These are phyloP conservation scores for Cutaneotrichosporon mucoides DNA, from an alignment of 1,284 basidiomycete species.

Conservation along the genomic window DNA sequence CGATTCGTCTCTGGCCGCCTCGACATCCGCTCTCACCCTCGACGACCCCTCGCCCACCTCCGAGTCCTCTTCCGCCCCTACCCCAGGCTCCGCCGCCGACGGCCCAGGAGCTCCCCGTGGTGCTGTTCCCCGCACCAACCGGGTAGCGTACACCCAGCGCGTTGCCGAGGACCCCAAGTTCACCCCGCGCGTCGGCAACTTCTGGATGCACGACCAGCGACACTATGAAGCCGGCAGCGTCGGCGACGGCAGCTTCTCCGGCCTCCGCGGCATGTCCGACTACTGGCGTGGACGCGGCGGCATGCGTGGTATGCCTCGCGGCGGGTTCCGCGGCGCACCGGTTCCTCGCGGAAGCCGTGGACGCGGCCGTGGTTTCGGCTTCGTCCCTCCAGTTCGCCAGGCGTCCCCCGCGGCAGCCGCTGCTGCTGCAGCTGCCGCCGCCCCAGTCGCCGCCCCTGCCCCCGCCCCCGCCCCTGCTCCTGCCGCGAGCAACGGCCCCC, in stretches of 20 bases:
- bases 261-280: conserved; percentile 51
- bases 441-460: background rate
- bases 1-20: conserved; percentile 20
- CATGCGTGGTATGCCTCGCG: conserved; percentile 31
- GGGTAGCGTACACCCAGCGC: conserved; percentile 25
- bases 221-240: conserved; percentile 44
- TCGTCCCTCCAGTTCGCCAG: background rate
- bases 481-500: background rate
- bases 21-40: conserved; percentile 26
- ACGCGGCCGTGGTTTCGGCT: conserved; percentile 7
- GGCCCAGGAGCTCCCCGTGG: conserved; percentile 12
- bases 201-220: conserved; percentile 88
- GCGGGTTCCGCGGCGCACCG: conserved; percentile 19
- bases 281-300: conserved; percentile 66
- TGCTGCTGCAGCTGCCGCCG: background rate
- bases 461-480: background rate
- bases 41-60: conserved; percentile 13
- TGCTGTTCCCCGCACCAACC: conserved; percentile 60
- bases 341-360: conserved; percentile 22
- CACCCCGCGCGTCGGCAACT: conserved; percentile 78
- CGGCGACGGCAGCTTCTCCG: conserved; percentile 56
- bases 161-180: conserved; percentile 64
- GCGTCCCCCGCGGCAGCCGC: conserved; percentile 3
- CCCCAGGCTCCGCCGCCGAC: background rate
- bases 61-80: background rate